These are phyloP conservation scores for Rhynchospora tenuis DNA, from an alignment of 176 grass and related monocot species.

Conservation along the genomic window DNA sequence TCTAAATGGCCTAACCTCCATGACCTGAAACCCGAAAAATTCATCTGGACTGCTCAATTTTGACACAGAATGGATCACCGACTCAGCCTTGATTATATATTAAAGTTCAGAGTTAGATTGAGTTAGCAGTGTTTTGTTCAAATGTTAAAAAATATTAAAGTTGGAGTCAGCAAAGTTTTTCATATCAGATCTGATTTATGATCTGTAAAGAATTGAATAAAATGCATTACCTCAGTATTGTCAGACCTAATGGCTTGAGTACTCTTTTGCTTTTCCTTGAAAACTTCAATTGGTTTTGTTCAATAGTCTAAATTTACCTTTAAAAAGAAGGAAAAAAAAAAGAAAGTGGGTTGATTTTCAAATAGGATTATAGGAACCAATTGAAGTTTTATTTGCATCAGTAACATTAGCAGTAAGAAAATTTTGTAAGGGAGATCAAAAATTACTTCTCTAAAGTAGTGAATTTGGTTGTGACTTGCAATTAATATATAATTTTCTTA, in stretches of 20 bases:
- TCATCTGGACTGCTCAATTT: not conserved
- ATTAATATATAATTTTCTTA: too few relatives aligned
- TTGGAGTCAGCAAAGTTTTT: not conserved
- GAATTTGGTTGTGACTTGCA: too few relatives aligned
- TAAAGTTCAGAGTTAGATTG: not conserved
- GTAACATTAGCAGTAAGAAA: too few relatives aligned
- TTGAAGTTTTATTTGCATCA: too few relatives aligned
- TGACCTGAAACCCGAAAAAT: not conserved
- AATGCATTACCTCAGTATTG: conserved; percentile 77
- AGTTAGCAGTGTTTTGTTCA: not conserved
- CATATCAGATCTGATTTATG: not conserved
- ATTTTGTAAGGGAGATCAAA: too few relatives aligned
- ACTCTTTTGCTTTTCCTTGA: conserved; percentile 90
- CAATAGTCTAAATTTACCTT: conserved; percentile 97
- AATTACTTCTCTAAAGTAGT: too few relatives aligned
- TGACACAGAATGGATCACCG: not conserved
- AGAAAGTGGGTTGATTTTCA: too few relatives aligned
- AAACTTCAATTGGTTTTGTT: conserved; percentile 83
- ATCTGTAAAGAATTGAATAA: not conserved
- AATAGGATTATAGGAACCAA: too few relatives aligned
- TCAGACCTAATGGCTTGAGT: conserved; percentile 63
- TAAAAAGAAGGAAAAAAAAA: not conserved
- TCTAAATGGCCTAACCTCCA: not conserved
- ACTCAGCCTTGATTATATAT: not conserved
- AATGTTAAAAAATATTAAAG: not conserved